Evolutionary conservation across 2,329 filamentous ascomycete genomes (phyloP), one percentile per base, ranked within the genome.

Genomic region (Xylariales sp.): DNA sequence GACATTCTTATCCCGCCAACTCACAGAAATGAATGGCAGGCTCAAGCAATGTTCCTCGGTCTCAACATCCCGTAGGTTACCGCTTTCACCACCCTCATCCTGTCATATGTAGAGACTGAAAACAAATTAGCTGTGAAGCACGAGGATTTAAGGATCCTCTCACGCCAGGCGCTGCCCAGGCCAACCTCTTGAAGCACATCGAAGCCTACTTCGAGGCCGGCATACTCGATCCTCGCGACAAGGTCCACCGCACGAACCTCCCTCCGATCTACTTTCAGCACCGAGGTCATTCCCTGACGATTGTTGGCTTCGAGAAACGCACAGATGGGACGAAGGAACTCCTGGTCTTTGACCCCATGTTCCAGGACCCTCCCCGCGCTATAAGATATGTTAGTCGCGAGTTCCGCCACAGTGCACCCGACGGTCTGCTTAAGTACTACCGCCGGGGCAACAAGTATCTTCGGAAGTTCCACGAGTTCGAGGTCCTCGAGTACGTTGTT

Each of bases 231-330:
- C 65, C 64, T 4, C 55, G 66, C 5, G 68, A 75, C 25, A 87
- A 82, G 53, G 76, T 95, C n/a, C 73, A 79, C 39, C 66, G 73
- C 40, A 96, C 91, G 0, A 63, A 71, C 11, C 68, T 91, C 6
- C 82, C 91, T 28, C 90, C 93, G 0, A 82, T 97, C 29, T 97
- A 96, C 62, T 81, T 95, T 47, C 91, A 97, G 58, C 87, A 93
- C 52, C 80, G 81, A 49, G 88, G 89, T 3, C 91, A 97, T 60
- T 96, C 90, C 1, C 73, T 95, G 69, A 95, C 88, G 1, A 88
- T 97, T 38, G 72, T 97, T 41, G 91, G 91, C 0, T 73, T 95
- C 19, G 89, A 96, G 62, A 78, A 76, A 49, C 76, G 74, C 20
- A 69, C 64, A 24, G 73, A 84, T 45, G 85, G 86, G 19, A 68